Conservation (phyloP, 192 early-diverging fungal species). For the Lunasporangiospora selenospora region DNA sequence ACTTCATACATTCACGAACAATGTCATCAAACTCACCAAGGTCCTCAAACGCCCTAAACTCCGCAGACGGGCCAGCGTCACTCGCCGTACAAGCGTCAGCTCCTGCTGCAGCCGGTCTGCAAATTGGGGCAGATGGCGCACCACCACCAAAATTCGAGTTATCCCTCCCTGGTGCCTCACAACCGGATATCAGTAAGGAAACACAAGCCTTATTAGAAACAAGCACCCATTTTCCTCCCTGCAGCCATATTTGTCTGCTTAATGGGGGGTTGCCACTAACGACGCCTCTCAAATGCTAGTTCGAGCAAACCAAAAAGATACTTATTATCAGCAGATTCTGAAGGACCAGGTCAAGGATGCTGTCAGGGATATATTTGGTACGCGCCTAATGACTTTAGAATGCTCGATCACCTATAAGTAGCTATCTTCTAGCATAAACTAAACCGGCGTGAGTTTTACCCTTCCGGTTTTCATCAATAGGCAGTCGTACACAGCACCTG, state of each 20-base stretch:
- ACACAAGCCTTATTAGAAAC: not conserved
- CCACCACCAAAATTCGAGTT: conserved; percentile 37
- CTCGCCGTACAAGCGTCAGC: not conserved
- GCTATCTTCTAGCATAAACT: conserved; percentile 5
- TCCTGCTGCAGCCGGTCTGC: not conserved
- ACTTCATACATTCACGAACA: not conserved
- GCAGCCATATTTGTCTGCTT: not conserved
- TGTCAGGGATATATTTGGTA: conserved; percentile 69
- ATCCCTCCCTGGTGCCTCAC: conserved; percentile 72
- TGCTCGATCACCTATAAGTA: too few species aligned
- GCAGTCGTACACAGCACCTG: conserved; percentile 62
- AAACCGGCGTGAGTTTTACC: conserved; percentile 6
- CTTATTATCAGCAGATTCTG: conserved; percentile 77
- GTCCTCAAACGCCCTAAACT: conserved; percentile 29
- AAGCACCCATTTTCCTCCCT: not conserved
- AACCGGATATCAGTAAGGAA: conserved; percentile 76
- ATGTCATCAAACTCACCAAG: not conserved
- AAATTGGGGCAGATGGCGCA: not conserved
- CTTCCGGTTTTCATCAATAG: conserved; percentile 24
- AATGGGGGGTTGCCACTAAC: not conserved
- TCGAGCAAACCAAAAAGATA: conserved; percentile 90
- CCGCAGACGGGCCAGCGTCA: conserved; percentile 42
- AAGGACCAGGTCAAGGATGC: conserved; percentile 68
- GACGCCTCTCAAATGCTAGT: conserved; percentile 48
- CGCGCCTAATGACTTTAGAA: too few species aligned